phyloP scores from a whole-genome alignment of 2,329 filamentous ascomycete species.

The Bretziella fagacearum region DNA sequence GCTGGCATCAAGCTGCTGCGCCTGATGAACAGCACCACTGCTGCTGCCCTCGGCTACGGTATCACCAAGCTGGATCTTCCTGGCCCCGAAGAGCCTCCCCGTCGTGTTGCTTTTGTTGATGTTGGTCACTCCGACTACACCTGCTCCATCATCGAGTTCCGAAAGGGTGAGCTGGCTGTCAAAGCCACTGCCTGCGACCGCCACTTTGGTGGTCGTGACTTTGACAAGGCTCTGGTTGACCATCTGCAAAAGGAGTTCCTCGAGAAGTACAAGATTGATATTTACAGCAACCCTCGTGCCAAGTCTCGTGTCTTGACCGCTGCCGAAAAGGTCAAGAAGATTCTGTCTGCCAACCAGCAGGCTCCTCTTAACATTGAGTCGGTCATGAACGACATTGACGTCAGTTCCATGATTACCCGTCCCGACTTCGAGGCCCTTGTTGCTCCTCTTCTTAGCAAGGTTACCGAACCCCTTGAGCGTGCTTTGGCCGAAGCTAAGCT shows the following conservation, averaged over 20 bases:
- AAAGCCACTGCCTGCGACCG: constrained; percentile 86
- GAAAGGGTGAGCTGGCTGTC: constrained; percentile 88
- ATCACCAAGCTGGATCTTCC: constrained; percentile 96
- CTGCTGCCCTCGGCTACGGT: constrained; percentile 86
- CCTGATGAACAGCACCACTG: constrained; percentile 95
- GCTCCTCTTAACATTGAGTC: constrained; percentile 95
- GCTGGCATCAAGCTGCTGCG: constrained; percentile 83
- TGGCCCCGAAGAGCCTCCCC: constrained; percentile 72
- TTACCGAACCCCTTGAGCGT: constrained; percentile 64
- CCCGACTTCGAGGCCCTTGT: constrained; percentile 88
- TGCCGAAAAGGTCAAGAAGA: constrained; percentile 97
- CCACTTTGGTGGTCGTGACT: constrained; percentile 93
- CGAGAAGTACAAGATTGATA: constrained; percentile 95
- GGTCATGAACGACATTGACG: constrained; percentile 95
- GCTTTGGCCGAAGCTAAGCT: constrained; percentile 89
- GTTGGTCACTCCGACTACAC: constrained; percentile 96
- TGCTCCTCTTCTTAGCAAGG: constrained; percentile 61
- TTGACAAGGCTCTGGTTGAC: constrained; percentile 86
- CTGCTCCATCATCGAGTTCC: constrained; percentile 85
- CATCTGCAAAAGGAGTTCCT: constrained; percentile 94
- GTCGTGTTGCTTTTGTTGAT: constrained; percentile 80
- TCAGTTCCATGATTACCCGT: constrained; percentile 72
- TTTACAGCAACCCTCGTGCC: constrained; percentile 78
- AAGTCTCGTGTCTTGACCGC: constrained; percentile 71
- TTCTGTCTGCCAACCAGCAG: constrained; percentile 84